Evolutionary conservation across 257 asterid species (phyloP).

Genomic region (Catharanthus roseus): DNA sequence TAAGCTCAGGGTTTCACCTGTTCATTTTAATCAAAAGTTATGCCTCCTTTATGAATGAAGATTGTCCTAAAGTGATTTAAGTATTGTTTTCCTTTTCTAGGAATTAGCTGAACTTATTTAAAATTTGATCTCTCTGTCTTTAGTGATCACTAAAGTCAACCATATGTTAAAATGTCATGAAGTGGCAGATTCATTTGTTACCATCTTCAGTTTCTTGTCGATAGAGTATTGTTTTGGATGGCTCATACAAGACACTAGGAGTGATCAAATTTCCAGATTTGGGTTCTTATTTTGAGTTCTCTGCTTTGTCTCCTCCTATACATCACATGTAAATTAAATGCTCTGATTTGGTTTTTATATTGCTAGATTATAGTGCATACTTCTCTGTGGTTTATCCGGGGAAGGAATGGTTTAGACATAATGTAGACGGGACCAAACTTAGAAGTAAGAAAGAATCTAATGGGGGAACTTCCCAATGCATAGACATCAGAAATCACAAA

Average conservation of each 20-base stretch:
- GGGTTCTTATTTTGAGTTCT: not conserved
- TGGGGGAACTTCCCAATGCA: not conserved
- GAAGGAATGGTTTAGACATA: not conserved
- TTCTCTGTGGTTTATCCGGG: not conserved
- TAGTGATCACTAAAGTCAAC: not conserved
- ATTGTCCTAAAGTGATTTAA: not conserved
- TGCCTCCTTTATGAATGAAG: not conserved
- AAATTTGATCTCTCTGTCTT: not conserved
- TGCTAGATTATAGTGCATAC: not conserved
- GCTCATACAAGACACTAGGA: not conserved
- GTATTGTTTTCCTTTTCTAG: not conserved
- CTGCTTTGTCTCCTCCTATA: not conserved
- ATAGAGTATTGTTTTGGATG: not conserved
- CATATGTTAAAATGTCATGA: not conserved
- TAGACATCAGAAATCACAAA: not conserved
- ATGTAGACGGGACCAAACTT: not conserved
- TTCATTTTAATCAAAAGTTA: not conserved
- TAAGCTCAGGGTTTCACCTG: slow-evolving; percentile 13
- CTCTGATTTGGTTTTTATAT: not conserved
- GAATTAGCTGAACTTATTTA: not conserved
- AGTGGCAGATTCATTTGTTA: not conserved
- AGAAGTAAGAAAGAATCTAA: not conserved
- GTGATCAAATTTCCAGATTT: not conserved
- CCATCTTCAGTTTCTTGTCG: not conserved
- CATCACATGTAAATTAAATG: not conserved